Evolutionary conservation across 495 filamentous ascomycete genomes (phyloP).

Genomic region (Coniosporium apollinis): DNA sequence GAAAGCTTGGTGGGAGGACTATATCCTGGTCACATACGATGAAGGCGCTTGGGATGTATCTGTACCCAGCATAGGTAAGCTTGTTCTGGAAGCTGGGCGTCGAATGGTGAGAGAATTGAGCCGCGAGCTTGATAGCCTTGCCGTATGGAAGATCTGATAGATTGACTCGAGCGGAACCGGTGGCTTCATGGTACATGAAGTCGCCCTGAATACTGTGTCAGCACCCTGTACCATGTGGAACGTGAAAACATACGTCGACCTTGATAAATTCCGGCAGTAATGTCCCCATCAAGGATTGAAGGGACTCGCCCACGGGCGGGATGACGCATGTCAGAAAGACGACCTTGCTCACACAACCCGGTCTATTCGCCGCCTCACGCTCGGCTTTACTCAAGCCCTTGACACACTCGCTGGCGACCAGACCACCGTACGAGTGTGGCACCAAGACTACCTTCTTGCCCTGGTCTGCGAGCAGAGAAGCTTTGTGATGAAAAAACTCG

Average conservation of each 20-base stretch:
- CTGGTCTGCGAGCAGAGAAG: slow-evolving; percentile 7
- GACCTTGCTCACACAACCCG: slow-evolving; percentile 29
- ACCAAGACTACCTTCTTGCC: slow-evolving; percentile 24
- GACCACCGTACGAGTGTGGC: slow-evolving; percentile 26
- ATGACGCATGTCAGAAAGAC: slow-evolving; percentile 30
- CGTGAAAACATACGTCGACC: neutral
- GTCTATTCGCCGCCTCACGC: slow-evolving; percentile 19
- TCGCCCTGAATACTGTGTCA: neutral
- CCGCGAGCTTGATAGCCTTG: neutral
- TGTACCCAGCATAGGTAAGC: neutral
- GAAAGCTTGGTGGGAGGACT: neutral
- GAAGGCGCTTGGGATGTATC: neutral
- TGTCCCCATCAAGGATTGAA: neutral
- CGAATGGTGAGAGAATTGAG: neutral
- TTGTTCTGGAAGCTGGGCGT: neutral
- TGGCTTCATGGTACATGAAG: neutral
- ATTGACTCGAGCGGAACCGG: neutral
- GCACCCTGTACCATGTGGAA: neutral
- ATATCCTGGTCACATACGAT: neutral
- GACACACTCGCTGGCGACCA: slow-evolving; percentile 21
- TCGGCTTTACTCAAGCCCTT: slow-evolving; percentile 24
- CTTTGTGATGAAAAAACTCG: neutral
- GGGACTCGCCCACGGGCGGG: slow-evolving; percentile 5
- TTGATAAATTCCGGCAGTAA: neutral
- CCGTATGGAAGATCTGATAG: neutral